A percentile compares a stretch with the other conserved stretches of the same genome.
These are phyloP conservation scores for Aspergillus taichungensis DNA, from an alignment of 495 filamentous ascomycete species.

Conservation along the genomic window DNA sequence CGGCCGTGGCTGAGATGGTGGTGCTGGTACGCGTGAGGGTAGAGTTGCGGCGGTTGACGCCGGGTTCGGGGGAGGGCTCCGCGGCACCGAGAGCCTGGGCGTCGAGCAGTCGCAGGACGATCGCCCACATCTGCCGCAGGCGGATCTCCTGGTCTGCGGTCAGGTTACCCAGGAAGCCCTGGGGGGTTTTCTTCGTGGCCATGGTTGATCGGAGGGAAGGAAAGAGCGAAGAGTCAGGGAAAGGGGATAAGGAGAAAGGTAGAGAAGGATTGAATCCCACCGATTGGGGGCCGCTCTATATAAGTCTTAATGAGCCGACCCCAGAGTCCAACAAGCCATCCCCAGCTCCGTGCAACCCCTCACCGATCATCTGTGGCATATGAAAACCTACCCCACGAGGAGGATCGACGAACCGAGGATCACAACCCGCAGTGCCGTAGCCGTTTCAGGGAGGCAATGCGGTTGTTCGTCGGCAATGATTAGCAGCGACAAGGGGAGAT, in stretches of 20 bases:
- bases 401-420: slow-evolving; percentile 12
- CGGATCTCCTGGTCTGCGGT: slow-evolving; percentile 76
- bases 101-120: slow-evolving; percentile 66
- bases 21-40: slow-evolving; percentile 19
- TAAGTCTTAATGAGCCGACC: not conserved
- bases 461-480: not conserved
- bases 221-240: not conserved
- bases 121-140: slow-evolving; percentile 71
- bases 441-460: not conserved
- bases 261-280: not conserved
- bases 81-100: slow-evolving; percentile 12
- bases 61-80: slow-evolving; percentile 8
- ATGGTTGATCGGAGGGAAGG: slow-evolving; percentile 1
- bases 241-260: not conserved
- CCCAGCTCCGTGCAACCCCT: not conserved
- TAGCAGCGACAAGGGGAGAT: no score
- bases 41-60: slow-evolving; percentile 12
- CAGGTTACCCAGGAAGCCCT: slow-evolving; percentile 75
- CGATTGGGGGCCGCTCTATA: not conserved
- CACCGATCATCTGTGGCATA: slow-evolving; percentile 4
- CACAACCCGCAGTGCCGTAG: not conserved
- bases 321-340: not conserved
- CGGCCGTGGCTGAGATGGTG: slow-evolving; percentile 16
- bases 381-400: slow-evolving; percentile 3
- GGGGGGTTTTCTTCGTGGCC: slow-evolving; percentile 20